Base-by-base conservation (phyloP, 345 rosid genomes). In the Tarenaya hassleriana region DNA sequence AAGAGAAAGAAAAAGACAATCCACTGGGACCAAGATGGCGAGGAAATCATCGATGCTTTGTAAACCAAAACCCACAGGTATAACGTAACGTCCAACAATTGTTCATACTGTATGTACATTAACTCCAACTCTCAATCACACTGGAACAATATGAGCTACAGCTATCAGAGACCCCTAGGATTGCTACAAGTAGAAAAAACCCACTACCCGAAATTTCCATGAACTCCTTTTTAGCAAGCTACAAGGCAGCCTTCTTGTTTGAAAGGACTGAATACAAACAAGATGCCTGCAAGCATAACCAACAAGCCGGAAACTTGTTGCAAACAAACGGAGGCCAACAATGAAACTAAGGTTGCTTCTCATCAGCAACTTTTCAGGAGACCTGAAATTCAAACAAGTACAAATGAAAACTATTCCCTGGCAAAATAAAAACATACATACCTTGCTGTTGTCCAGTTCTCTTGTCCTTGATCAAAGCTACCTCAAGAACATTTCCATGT, bases 401-500 rank as follows among this genome's bases (percentile, higher is more conserved):
- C 42, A 74, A 74, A 71, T 68, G 65, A 67, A 27, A 53, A 68
- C 71, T 55, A 79, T 57, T 68, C 49, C 49, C 70, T 44, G 21
- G 40, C 63, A 73, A 71, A 76, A 50, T 59, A 63, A 47, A 73
- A 55, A 53, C 14, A 53, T 38, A 63, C 80, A 52, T 80, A 92
- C 97, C 97, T 83, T 85, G 97, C 56, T 84, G 98, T 54, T 78
- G 98, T 42, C 97, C 98, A 13, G 98, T 88, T 75, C 75, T 85
- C 75, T 86, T 92, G 66, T 92, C 98, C 69, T 77, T 92, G 70
- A 92, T 85, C 72, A 85, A 57, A 47, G 98, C 98, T 66, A 92
- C 98, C 76, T 92, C 98, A 16, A 85, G 58, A 59, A 92, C 98
- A 42, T 75, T 68, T 64, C 98, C 98, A 66, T 88, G 90, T 59